phyloP scores from a whole-genome alignment of 2,329 filamentous ascomycete genomes.

The Neoscytalidium dimidiatum region DNA sequence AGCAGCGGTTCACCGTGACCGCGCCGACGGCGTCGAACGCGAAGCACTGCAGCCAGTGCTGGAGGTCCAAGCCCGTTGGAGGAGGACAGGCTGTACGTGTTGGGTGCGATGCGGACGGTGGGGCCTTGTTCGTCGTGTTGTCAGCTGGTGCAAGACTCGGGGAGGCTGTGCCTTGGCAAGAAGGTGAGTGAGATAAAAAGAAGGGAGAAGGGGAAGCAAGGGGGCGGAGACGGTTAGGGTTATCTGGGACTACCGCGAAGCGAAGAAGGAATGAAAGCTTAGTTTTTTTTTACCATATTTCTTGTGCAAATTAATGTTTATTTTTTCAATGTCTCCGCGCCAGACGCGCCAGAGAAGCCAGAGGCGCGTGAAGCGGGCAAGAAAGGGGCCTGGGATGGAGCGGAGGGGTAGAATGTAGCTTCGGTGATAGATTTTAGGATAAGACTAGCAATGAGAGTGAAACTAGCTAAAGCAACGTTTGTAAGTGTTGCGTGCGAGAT shows the following conservation, averaged over 20 bases:
- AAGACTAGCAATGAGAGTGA: neutral
- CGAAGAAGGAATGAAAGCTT: no score
- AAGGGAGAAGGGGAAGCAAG: no score
- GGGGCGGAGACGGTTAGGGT: no score
- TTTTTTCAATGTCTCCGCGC: slow-evolving; percentile 24
- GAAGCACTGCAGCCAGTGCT: slow-evolving; percentile 50
- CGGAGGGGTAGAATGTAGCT: slow-evolving; percentile 21
- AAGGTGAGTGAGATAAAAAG: no score
- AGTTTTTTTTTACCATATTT: neutral
- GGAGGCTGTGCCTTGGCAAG: no score
- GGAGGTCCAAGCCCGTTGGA: slow-evolving; percentile 38
- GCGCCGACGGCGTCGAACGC: slow-evolving; percentile 56
- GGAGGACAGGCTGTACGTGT: neutral
- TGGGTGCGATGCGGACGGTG: neutral
- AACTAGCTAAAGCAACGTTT: no score
- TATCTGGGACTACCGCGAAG: no score
- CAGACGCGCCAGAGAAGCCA: slow-evolving; percentile 26
- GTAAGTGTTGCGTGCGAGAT: no score
- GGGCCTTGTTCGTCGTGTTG: no score
- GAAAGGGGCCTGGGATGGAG: slow-evolving; percentile 25
- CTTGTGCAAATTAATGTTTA: slow-evolving; percentile 25
- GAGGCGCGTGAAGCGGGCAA: slow-evolving; percentile 25
- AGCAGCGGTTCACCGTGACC: slow-evolving; percentile 47
- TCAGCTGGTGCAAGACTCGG: no score
- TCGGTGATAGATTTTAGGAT: neutral